A percentile compares a stretch with the other conserved stretches of the same genome.
phyloP scores from a whole-genome alignment of 2,329 filamentous ascomycete genomes.

The Aspergillus texensis region DNA sequence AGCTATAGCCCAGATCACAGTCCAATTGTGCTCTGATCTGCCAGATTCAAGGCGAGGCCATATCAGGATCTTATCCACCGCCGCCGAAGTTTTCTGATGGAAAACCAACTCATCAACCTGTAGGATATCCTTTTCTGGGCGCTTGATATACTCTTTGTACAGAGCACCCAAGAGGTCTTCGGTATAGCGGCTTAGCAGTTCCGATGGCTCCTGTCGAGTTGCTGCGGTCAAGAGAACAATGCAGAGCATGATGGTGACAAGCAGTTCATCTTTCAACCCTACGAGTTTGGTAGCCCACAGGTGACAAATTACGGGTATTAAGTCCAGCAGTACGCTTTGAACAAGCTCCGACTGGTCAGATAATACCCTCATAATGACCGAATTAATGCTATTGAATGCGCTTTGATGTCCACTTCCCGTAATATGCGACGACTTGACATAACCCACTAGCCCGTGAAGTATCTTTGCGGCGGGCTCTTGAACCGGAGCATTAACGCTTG shows the following conservation, averaged over 20 bases:
- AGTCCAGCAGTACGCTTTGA: slow-evolving; percentile 58
- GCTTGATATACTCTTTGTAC: slow-evolving; percentile 75
- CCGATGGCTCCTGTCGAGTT: slow-evolving; percentile 35
- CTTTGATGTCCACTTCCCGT: slow-evolving; percentile 68
- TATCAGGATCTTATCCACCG: slow-evolving; percentile 41
- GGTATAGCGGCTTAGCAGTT: slow-evolving; percentile 51
- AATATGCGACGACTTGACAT: slow-evolving; percentile 63
- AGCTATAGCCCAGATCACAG: slow-evolving; percentile 43
- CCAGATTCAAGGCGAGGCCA: slow-evolving; percentile 39
- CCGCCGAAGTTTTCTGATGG: slow-evolving; percentile 30
- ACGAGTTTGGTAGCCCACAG: slow-evolving; percentile 76
- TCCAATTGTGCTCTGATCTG: slow-evolving; percentile 45
- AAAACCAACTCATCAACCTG: slow-evolving; percentile 77
- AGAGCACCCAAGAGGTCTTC: slow-evolving; percentile 71
- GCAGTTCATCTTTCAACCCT: slow-evolving; percentile 73
- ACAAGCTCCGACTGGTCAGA: slow-evolving; percentile 70
- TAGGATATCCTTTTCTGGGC: slow-evolving; percentile 70
- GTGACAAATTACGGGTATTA: slow-evolving; percentile 71
- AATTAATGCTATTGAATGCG: slow-evolving; percentile 76
- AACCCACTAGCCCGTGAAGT: slow-evolving; percentile 58
- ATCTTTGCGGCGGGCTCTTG: slow-evolving; percentile 59
- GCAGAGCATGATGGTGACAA: slow-evolving; percentile 70
- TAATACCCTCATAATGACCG: slow-evolving; percentile 65
- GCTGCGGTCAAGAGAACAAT: slow-evolving; percentile 60
- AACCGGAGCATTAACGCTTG: slow-evolving; percentile 69